phyloP scores from a whole-genome alignment of 2,329 filamentous ascomycete species.

The Trichocomaceae sp. region DNA sequence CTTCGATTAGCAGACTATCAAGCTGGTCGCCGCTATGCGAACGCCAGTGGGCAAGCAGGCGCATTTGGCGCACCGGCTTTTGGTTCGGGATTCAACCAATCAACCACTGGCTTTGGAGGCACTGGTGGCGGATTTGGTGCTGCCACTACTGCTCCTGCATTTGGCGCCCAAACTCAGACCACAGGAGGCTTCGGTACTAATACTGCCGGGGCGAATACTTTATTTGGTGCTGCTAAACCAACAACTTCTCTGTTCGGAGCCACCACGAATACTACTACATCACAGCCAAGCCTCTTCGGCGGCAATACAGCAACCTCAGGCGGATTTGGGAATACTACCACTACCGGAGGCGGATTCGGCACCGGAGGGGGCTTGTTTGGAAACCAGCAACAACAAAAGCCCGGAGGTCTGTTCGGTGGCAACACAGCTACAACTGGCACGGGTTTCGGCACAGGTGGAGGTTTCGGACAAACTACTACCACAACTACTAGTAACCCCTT shows the following conservation, averaged over 20 bases:
- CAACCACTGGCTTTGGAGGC: conserved; percentile 40
- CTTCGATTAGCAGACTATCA: conserved; percentile 79
- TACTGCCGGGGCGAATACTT: conserved; percentile 24
- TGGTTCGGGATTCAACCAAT: conserved; percentile 42
- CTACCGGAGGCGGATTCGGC: conserved; percentile 25
- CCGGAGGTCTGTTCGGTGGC: conserved; percentile 32
- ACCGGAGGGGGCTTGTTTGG: conserved; percentile 40
- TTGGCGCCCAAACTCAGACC: conserved; percentile 37
- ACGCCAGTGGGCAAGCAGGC: conserved; percentile 69
- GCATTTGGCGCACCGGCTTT: conserved; percentile 69
- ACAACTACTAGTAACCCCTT: conserved; percentile 34
- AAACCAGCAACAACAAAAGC: conserved; percentile 29
- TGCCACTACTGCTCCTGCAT: conserved; percentile 32
- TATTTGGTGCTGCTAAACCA: conserved; percentile 42
- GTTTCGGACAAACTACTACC: conserved; percentile 29
- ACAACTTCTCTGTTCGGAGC: conserved; percentile 33
- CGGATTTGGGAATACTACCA: conserved; percentile 25
- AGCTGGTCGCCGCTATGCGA: conserved; percentile 77
- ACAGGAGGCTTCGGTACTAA: conserved; percentile 34
- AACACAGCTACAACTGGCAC: conserved; percentile 18
- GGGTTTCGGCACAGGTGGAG: conserved; percentile 21
- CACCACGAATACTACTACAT: conserved; percentile 23
- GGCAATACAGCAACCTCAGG: conserved; percentile 30
- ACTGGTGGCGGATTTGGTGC: conserved; percentile 20
- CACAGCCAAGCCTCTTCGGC: conserved; percentile 37